A percentile compares a stretch with the other conserved stretches of the same genome.
phyloP scores from a whole-genome alignment of 352 stramenopile species.

The Phytophthora cactorum region DNA sequence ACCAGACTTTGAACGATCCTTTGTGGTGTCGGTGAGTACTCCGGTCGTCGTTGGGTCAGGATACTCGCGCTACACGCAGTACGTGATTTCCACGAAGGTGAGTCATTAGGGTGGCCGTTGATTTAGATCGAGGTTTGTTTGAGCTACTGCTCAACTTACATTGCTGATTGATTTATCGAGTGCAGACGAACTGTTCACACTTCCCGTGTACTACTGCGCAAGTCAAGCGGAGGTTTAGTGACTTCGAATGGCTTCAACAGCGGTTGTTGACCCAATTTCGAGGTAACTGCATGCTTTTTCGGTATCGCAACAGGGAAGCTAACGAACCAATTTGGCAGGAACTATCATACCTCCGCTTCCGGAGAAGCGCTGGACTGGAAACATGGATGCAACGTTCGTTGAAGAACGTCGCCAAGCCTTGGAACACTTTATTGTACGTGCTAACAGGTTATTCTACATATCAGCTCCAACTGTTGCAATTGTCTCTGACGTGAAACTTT shows the following conservation, averaged over 20 bases:
- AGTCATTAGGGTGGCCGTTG: background rate
- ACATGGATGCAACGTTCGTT: conserved; percentile 91
- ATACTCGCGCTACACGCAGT: conserved; percentile 89
- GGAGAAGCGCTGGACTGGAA: conserved; percentile 89
- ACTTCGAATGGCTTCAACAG: conserved; percentile 92
- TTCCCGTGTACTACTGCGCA: conserved; percentile 75
- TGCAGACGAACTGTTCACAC: conserved; percentile 66
- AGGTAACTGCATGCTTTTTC: conserved; percentile 35
- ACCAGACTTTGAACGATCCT: conserved; percentile 61
- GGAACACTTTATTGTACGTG: conserved; percentile 86
- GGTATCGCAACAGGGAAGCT: background rate
- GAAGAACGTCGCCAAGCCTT: conserved; percentile 87
- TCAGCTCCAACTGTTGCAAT: background rate
- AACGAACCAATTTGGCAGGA: conserved; percentile 34
- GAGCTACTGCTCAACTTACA: background rate
- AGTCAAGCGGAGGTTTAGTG: conserved; percentile 89
- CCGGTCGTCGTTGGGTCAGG: conserved; percentile 79
- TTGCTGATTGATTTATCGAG: background rate
- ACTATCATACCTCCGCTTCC: conserved; percentile 91
- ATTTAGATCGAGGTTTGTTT: background rate
- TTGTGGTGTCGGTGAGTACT: conserved; percentile 79
- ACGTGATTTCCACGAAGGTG: conserved; percentile 89
- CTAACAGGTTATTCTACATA: background rate
- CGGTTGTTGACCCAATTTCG: conserved; percentile 80
- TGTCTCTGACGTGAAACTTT: conserved; percentile 1